These are phyloP conservation scores for Climacium dendroides DNA, from an alignment of 225 moss, liverwort and hornwort species.

Conservation along the genomic window DNA sequence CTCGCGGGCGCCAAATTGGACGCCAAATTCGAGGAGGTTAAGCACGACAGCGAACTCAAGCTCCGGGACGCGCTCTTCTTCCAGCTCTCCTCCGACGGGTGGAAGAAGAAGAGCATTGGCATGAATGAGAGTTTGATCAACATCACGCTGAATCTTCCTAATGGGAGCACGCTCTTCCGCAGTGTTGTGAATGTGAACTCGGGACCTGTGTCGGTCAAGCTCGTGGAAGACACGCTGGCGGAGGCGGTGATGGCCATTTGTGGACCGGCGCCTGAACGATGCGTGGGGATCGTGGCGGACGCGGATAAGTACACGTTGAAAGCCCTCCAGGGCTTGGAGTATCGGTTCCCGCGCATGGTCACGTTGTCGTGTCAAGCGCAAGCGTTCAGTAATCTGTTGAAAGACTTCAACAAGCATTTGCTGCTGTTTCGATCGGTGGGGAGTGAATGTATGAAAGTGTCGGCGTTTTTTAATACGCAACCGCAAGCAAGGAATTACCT, in stretches of 20 bases:
- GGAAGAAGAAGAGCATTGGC: slow-evolving; percentile 61
- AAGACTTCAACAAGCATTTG: slow-evolving; percentile 90
- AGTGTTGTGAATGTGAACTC: slow-evolving; percentile 75
- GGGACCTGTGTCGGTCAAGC: slow-evolving; percentile 65
- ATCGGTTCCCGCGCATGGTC: slow-evolving; percentile 81
- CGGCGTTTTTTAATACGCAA: slow-evolving; percentile 73
- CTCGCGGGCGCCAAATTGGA: slow-evolving; percentile 74
- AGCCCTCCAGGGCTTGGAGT: slow-evolving; percentile 77
- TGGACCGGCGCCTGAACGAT: slow-evolving; percentile 61
- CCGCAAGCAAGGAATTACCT: slow-evolving; percentile 61
- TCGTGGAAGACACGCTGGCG: slow-evolving; percentile 71
- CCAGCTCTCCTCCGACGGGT: slow-evolving; percentile 77
- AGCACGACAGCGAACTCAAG: slow-evolving; percentile 74
- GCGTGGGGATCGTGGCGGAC: slow-evolving; percentile 85
- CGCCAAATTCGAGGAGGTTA: slow-evolving; percentile 78
- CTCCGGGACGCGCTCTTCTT: slow-evolving; percentile 83
- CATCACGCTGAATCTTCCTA: slow-evolving; percentile 80
- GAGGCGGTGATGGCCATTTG: slow-evolving; percentile 71
- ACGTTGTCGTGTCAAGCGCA: slow-evolving; percentile 81
- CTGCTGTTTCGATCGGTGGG: slow-evolving; percentile 60
- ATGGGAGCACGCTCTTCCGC: slow-evolving; percentile 73
- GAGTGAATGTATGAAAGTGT: slow-evolving; percentile 67
- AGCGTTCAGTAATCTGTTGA: slow-evolving; percentile 68
- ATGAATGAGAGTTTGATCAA: slow-evolving; percentile 75
- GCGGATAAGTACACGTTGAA: slow-evolving; percentile 68